Conservation (phyloP, 768 basidiomycete species). For the Mrakia blollopis region DNA sequence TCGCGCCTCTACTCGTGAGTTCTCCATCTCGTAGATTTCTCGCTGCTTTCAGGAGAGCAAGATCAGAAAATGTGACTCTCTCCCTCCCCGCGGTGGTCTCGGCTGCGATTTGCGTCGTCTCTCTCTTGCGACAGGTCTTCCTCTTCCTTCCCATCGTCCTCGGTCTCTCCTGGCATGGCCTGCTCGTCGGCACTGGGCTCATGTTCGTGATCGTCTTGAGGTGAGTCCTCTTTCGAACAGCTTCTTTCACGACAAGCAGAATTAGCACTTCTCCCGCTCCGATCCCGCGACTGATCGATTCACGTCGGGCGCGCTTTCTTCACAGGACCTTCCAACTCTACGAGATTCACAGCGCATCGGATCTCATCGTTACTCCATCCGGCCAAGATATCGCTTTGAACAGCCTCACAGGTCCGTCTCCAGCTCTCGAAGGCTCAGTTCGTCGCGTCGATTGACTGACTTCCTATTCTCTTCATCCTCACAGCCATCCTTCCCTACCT, state of each 20-base stretch:
- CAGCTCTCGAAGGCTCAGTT: background rate
- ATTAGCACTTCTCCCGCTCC: too few relatives aligned
- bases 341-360: background rate
- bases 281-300: background rate
- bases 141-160: too few relatives aligned
- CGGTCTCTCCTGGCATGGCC: background rate
- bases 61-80: background rate
- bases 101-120: constrained; percentile 2
- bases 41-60: background rate
- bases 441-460: background rate
- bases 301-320: too few relatives aligned
- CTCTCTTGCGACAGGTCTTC: background rate
- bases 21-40: background rate
- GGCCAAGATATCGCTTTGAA: background rate
- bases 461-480: background rate
- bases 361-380: background rate
- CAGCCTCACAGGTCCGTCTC: background rate
- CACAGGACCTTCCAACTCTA: background rate
- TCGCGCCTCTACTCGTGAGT: background rate
- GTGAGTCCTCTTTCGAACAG: background rate
- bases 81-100: background rate
- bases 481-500: background rate
- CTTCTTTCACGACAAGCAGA: too few relatives aligned
- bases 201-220: background rate
- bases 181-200: background rate